These are phyloP conservation scores for Eucommia ulmoides DNA, from an alignment of 257 asterid species.

Conservation along the genomic window DNA sequence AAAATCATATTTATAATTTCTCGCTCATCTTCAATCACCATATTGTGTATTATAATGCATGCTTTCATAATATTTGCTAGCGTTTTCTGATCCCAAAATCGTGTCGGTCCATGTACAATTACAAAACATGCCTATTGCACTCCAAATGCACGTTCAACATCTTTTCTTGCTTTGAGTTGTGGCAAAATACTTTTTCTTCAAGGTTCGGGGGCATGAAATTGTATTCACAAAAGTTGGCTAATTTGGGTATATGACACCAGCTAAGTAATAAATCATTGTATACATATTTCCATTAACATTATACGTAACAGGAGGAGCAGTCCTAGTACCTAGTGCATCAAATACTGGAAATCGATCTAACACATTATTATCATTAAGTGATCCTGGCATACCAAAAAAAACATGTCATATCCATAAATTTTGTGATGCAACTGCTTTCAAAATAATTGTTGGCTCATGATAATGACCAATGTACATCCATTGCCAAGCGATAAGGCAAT, in stretches of 20 bases:
- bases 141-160: background rate
- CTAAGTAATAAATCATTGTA: background rate
- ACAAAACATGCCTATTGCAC: background rate
- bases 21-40: slow-evolving; percentile 1
- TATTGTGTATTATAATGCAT: slow-evolving; percentile 4
- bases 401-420: background rate
- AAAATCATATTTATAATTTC: background rate
- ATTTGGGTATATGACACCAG: background rate
- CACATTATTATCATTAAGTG: background rate
- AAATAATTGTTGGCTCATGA: background rate
- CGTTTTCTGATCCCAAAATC: background rate
- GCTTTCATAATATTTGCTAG: background rate
- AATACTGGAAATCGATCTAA: background rate
- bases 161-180: background rate
- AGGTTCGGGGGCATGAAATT: background rate
- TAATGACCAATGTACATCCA: background rate
- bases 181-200: background rate
- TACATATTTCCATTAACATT: background rate
- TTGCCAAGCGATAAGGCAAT: background rate
- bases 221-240: background rate
- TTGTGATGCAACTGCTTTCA: background rate
- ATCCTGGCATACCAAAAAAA: background rate
- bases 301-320: background rate
- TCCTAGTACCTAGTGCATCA: background rate
- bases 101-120: background rate